Base-by-base conservation (phyloP, 768 basidiomycete genomes). In the Candolleomyces efflorescens region DNA sequence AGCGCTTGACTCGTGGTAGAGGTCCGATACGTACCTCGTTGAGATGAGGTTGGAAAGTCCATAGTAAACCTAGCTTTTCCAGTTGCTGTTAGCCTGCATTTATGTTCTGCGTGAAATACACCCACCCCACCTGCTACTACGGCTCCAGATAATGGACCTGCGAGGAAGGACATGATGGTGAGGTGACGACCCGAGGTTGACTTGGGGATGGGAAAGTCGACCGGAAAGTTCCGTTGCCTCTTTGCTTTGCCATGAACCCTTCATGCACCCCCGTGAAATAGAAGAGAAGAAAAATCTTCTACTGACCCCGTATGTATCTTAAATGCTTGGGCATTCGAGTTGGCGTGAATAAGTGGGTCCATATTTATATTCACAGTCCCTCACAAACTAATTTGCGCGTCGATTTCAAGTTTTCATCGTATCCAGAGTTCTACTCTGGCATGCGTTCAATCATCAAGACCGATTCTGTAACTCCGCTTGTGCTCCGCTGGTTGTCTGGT, bases 61-160 rank as follows among this genome's bases (percentile, higher is more conserved):
- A 68, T 88, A 88, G 70, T 88, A 89, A 5, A 87, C 75, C 86
- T 85, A 60, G 11, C 49, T 51, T 51, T 51, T 26, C 15, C 15
- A 10, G 24, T 22, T 55, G 11, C 27, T 22, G 23, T 38, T 52
- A 24, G 39, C 22, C 43, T 45, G 22, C 9, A 43, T 55, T 22
- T 36, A 23, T 23, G 17, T 39, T 9, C 12, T 17, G 12, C 43
- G 24, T 45, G 24, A 20, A 45, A 3, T 49, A 39, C 58, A 73
- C 80, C 65, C 69, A 84, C 86, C 60, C 86, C 86, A 54, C 86
- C 85, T 37, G 85, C 86, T 52, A 82, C 79, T 56, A 89, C 73
- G 36, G 84, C 85, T 24, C 86, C 86, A 37, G 87, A 85, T n/a
- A 87, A 68, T n/a, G 86, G 83, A 24, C 86, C 85, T 53, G 82